Conservation (phyloP, 352 stramenopile species). For the Aphanomyces astaci region DNA sequence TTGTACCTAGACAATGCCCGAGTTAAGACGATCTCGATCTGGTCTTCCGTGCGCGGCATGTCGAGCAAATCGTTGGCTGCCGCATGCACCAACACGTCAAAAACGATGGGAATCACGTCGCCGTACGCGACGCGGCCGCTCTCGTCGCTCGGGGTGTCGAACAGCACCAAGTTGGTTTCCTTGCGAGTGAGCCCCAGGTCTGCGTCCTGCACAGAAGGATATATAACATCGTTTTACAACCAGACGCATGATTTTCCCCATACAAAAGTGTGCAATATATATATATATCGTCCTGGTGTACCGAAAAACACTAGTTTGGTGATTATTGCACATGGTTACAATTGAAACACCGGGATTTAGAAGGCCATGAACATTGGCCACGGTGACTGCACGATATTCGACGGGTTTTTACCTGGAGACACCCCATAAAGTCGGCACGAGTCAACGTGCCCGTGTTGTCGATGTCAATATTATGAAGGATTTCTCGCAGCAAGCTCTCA, state of each 20-base stretch:
- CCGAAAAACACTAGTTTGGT: no score
- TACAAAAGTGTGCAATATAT: no score
- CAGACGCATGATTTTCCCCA: not conserved
- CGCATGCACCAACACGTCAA: conserved; percentile 43
- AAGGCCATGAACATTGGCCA: no score
- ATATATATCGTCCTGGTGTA: no score
- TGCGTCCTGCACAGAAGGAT: conserved; percentile 32
- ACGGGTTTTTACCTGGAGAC: conserved; percentile 35
- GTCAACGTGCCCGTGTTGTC: conserved; percentile 41
- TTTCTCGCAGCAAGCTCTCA: conserved; percentile 67
- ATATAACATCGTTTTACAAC: not conserved
- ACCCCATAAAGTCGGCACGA: conserved; percentile 55
- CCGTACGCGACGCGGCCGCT: conserved; percentile 36
- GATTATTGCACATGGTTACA: no score
- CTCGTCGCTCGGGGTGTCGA: conserved; percentile 35
- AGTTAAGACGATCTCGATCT: conserved; percentile 56
- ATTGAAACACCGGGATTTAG: no score
- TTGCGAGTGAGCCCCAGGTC: conserved; percentile 57
- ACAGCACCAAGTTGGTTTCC: conserved; percentile 75
- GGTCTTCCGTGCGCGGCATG: conserved; percentile 52
- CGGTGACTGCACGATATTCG: no score
- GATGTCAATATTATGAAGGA: conserved; percentile 56
- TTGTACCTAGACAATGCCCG: conserved; percentile 49
- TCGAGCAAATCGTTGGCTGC: conserved; percentile 54
- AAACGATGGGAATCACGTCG: conserved; percentile 59